Evolutionary conservation across 139 green algal species (phyloP).

Genomic region (Micractinium sp.): DNA sequence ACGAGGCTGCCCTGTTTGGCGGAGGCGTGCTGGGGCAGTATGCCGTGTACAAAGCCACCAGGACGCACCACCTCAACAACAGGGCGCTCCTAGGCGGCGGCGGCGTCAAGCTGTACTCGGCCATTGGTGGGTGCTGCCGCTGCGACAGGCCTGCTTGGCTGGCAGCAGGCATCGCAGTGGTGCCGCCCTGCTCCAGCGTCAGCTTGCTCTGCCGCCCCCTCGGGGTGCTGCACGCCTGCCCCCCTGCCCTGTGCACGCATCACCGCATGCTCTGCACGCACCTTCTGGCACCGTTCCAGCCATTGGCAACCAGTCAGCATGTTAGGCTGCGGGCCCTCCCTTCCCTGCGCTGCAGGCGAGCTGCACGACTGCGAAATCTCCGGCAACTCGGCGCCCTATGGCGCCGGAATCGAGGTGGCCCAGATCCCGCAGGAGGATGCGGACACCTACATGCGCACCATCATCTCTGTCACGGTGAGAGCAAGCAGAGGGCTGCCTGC

Average conservation of each 20-base stretch:
- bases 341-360: background rate
- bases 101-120: conserved; percentile 35
- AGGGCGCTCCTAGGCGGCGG: conserved; percentile 14
- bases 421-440: background rate
- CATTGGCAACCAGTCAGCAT: too few species aligned
- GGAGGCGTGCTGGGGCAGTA: conserved; percentile 36
- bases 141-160: too few species aligned
- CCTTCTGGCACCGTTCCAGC: background rate
- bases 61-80: conserved; percentile 19
- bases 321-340: background rate
- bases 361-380: conserved; percentile 13
- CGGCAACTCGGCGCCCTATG: background rate
- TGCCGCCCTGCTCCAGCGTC: too few species aligned
- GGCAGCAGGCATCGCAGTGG: too few species aligned
- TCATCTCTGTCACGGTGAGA: conserved; percentile 9
- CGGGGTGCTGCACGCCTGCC: background rate
- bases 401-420: background rate
- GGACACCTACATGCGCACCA: background rate
- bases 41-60: conserved; percentile 12
- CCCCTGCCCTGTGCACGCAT: background rate
- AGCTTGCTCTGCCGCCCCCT: too few species aligned
- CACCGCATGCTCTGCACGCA: background rate
- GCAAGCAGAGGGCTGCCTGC: too few species aligned
- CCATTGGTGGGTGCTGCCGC: background rate
- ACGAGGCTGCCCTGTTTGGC: conserved; percentile 30